Evolutionary conservation across 1,284 basidiomycete species (phyloP).

Genomic region (Naganishia sp.): DNA sequence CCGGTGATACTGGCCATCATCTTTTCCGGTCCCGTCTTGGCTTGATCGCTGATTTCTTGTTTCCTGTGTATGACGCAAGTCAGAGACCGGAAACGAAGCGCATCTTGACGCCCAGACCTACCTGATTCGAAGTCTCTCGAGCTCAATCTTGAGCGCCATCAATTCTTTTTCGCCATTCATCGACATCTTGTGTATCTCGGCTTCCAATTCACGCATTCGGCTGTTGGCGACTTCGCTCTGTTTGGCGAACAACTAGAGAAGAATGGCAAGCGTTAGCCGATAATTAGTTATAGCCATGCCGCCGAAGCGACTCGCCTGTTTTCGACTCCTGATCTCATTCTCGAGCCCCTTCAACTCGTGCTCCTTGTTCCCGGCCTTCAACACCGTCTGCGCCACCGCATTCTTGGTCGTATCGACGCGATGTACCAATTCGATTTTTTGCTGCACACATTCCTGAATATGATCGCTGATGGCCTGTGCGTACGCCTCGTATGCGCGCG

Average conservation of each 20-base stretch:
- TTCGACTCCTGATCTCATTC: conserved; percentile 69
- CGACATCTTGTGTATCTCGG: conserved; percentile 44
- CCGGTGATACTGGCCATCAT: conserved; percentile 42
- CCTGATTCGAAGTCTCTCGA: conserved; percentile 47
- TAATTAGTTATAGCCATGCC: background rate
- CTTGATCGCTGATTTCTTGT: conserved; percentile 48
- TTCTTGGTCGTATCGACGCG: conserved; percentile 27
- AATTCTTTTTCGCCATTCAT: conserved; percentile 46
- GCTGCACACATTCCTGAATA: conserved; percentile 25
- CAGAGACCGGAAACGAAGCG: background rate
- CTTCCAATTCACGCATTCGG: conserved; percentile 44
- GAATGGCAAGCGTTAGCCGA: background rate
- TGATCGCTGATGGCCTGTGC: conserved; percentile 23
- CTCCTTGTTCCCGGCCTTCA: conserved; percentile 29
- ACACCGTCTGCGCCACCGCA: conserved; percentile 23
- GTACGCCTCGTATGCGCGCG: conserved; percentile 21
- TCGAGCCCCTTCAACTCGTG: conserved; percentile 55
- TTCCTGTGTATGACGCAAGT: conserved; percentile 11
- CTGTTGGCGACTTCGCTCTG: conserved; percentile 43
- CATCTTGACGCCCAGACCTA: conserved; percentile 35
- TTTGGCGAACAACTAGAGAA: conserved; percentile 41
- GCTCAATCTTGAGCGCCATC: conserved; percentile 41
- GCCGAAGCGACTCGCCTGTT: conserved; percentile 62
- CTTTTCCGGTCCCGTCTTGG: conserved; percentile 43
- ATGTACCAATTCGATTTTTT: conserved; percentile 21